Evolutionary conservation across 805 yeast genomes (phyloP).

Genomic region (Yamadazyma philogaea): DNA sequence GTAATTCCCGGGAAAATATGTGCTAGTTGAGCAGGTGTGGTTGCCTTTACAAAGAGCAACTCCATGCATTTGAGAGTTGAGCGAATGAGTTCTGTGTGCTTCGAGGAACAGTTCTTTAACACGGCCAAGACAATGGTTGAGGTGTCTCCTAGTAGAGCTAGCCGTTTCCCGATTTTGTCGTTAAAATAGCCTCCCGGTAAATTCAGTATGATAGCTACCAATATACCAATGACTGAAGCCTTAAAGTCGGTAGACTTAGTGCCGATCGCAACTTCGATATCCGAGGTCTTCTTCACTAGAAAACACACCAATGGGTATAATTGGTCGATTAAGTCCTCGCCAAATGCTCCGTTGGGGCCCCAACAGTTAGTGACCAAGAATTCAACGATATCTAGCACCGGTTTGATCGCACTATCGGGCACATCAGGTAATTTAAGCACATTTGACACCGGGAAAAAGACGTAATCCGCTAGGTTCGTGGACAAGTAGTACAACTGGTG

Average conservation of each 20-base stretch:
- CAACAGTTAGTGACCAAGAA: constrained; percentile 30
- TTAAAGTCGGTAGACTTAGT: constrained; percentile 2
- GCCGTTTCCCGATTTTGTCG: constrained; percentile 16
- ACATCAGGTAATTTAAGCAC: constrained; percentile 28
- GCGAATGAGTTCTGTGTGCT: constrained; percentile 15
- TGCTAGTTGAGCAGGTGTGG: constrained; percentile 31
- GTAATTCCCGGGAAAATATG: constrained; percentile 40
- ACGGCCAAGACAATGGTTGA: constrained; percentile 24
- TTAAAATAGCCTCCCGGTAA: constrained; percentile 6
- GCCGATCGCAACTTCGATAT: background rate
- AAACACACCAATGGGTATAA: constrained; percentile 29
- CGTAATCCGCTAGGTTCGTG: constrained; percentile 37
- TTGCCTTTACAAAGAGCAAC: constrained; percentile 7
- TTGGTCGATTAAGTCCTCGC: constrained; percentile 30
- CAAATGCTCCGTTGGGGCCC: constrained; percentile 21
- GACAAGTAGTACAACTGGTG: constrained; percentile 21
- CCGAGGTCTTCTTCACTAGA: constrained; percentile 3
- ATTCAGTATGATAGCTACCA: constrained; percentile 1
- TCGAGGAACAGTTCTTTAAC: constrained; percentile 13
- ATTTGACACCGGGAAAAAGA: constrained; percentile 38
- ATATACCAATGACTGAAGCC: background rate
- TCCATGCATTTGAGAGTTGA: constrained; percentile 15
- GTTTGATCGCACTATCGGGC: constrained; percentile 17
- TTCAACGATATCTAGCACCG: constrained; percentile 27
- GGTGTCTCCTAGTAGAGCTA: constrained; percentile 28